A percentile compares a stretch with the other conserved stretches of the same genome.
Conservation (phyloP, 2,329 filamentous ascomycete species). For the Byssothecium circinans region DNA sequence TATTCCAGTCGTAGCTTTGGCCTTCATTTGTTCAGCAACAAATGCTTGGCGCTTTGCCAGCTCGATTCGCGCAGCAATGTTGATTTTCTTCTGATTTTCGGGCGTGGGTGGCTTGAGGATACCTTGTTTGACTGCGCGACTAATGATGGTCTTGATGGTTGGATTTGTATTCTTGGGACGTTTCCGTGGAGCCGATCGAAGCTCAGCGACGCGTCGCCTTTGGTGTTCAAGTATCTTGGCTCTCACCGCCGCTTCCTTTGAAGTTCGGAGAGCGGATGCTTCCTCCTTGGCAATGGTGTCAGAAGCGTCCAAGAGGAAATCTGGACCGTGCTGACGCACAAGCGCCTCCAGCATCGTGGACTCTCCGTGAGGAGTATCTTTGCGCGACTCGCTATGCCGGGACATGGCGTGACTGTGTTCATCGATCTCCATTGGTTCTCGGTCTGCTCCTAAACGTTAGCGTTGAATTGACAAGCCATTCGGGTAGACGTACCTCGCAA, state of each 20-base stretch:
- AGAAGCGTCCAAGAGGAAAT: constrained; percentile 3
- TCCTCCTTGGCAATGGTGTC: not conserved
- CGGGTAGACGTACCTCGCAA: not conserved
- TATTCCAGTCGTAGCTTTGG: not conserved
- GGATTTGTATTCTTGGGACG: not conserved
- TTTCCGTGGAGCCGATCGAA: constrained; percentile 5
- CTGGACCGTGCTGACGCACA: constrained; percentile 4
- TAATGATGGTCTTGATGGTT: constrained; percentile 13
- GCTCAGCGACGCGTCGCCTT: constrained; percentile 16
- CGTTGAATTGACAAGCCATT: not conserved
- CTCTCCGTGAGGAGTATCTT: not conserved
- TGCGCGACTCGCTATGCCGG: not conserved
- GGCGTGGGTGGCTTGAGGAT: constrained; percentile 5
- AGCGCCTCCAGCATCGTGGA: constrained; percentile 5
- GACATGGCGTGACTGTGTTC: not conserved
- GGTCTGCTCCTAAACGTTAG: not conserved
- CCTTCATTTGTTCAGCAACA: not conserved
- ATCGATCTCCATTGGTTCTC: not conserved
- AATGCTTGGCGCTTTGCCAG: not conserved
- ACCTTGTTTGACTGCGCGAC: constrained; percentile 12
- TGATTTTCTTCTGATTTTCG: constrained; percentile 7
- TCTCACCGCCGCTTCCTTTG: constrained; percentile 13
- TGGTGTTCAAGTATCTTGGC: constrained; percentile 15
- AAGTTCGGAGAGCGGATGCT: not conserved
- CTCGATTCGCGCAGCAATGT: constrained; percentile 1